Conservation (phyloP, 345 rosid species). For the Sapria himalayana region DNA sequence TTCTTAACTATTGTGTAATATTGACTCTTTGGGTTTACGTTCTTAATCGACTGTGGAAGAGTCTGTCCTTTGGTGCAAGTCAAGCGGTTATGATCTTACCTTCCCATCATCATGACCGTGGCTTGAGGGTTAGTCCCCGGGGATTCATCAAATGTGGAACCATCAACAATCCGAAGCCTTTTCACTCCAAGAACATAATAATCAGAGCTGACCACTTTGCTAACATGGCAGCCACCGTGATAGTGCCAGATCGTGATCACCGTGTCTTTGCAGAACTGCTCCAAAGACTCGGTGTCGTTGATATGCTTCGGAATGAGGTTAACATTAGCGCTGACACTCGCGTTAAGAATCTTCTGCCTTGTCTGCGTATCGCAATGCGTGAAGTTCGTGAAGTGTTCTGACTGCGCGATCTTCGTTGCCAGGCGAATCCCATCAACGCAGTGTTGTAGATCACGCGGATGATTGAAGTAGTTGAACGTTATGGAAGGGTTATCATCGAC, state of each 20-base stretch:
- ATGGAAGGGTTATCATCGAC: slow-evolving; percentile 67
- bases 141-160: slow-evolving; percentile 51
- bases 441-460: slow-evolving; percentile 46
- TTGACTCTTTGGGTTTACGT: too few relatives aligned
- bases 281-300: slow-evolving; percentile 65
- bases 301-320: slow-evolving; percentile 54
- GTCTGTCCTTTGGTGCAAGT: too few relatives aligned
- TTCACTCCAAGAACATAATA: slow-evolving; percentile 41
- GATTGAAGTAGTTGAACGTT: slow-evolving; percentile 78
- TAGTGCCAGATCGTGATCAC: slow-evolving; percentile 96
- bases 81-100: slow-evolving; percentile 31
- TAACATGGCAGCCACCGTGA: slow-evolving; percentile 85
- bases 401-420: slow-evolving; percentile 37
- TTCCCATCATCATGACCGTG: slow-evolving; percentile 96
- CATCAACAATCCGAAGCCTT: slow-evolving; percentile 67
- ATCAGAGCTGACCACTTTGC: slow-evolving; percentile 43
- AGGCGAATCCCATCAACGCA: slow-evolving; percentile 58
- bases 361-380: slow-evolving; percentile 28
- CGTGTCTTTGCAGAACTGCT: slow-evolving; percentile 89
- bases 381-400: slow-evolving; percentile 40
- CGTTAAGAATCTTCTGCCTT: slow-evolving; percentile 41
- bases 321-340: slow-evolving; percentile 51
- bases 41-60: too few relatives aligned
- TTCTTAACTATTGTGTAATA: too few relatives aligned
- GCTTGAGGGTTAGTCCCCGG: slow-evolving; percentile 99